Conservation (phyloP, 2,329 filamentous ascomycete genomes). For the Dothiorella sarmentorum region DNA sequence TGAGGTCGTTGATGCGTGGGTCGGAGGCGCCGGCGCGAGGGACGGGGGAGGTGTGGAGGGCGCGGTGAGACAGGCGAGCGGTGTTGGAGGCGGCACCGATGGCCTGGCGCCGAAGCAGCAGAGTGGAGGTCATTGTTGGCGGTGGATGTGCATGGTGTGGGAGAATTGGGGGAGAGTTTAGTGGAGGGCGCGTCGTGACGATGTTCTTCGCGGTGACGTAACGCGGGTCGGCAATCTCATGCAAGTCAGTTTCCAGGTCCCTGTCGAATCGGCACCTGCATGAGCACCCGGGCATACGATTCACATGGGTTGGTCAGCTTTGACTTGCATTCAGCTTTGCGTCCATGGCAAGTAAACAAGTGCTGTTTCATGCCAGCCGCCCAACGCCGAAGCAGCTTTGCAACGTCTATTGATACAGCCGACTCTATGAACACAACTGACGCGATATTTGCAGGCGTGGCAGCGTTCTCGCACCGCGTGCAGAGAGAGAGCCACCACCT, state of each 20-base stretch:
- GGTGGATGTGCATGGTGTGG: not conserved
- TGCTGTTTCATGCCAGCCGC: slow-evolving; percentile 7
- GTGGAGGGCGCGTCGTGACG: not conserved
- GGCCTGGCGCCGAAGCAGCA: not conserved
- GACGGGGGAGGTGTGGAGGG: slow-evolving; percentile 25
- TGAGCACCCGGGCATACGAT: not conserved
- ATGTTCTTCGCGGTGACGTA: slow-evolving; percentile 12
- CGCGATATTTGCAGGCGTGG: not conserved
- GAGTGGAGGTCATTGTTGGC: not conserved
- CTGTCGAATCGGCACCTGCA: not conserved
- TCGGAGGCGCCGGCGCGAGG: slow-evolving; percentile 37
- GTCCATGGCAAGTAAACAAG: slow-evolving; percentile 1
- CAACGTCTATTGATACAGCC: slow-evolving; percentile 15
- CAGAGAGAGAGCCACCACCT: not conserved
- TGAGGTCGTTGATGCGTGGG: slow-evolving; percentile 49
- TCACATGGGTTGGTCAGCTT: not conserved
- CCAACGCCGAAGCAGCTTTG: not conserved
- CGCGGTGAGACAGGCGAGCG: slow-evolving; percentile 24
- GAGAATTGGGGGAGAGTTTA: not conserved
- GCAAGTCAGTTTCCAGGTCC: not conserved
- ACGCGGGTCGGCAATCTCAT: not conserved
- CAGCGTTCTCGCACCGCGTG: not conserved
- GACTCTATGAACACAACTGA: slow-evolving; percentile 12
- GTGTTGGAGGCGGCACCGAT: not conserved
- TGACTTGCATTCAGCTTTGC: not conserved